These are phyloP conservation scores for Hypoxylon sp. DNA, from an alignment of 2,329 filamentous ascomycete genomes.

Conservation along the genomic window DNA sequence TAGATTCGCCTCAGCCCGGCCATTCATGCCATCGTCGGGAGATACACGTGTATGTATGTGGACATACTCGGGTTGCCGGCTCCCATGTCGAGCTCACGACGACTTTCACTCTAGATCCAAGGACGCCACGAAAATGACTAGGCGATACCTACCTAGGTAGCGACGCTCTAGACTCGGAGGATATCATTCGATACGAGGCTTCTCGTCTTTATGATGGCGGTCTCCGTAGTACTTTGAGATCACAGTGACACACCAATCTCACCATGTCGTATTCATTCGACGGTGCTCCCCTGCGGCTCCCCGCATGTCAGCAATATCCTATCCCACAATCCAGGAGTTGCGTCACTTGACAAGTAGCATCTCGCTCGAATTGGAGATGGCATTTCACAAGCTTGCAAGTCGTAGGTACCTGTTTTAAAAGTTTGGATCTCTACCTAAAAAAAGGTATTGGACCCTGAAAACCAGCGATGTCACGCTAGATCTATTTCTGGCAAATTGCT, in stretches of 20 bases:
- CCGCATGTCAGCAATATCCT: constrained; percentile 14
- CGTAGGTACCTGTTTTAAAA: constrained; percentile 5
- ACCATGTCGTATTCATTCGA: constrained; percentile 12
- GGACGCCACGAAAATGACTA: not conserved
- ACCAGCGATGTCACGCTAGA: constrained; percentile 35
- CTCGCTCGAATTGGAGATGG: constrained; percentile 5
- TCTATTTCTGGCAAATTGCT: constrained; percentile 40
- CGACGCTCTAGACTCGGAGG: constrained; percentile 27
- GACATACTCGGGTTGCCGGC: constrained; percentile 14
- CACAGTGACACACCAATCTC: constrained; percentile 2
- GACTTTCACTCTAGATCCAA: constrained; percentile 13
- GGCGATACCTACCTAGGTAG: not conserved
- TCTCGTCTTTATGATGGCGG: constrained; percentile 14
- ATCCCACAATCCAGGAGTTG: constrained; percentile 22
- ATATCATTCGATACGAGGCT: constrained; percentile 24
- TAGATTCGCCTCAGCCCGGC: constrained; percentile 17
- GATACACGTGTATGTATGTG: constrained; percentile 8
- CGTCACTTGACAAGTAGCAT: constrained; percentile 29
- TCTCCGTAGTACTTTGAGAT: constrained; percentile 7
- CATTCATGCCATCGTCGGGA: constrained; percentile 22
- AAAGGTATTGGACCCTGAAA: constrained; percentile 30
- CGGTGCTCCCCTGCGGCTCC: constrained; percentile 26
- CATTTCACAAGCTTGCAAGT: constrained; percentile 15
- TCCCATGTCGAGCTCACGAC: constrained; percentile 16
- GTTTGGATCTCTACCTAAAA: constrained; percentile 8